phyloP scores from a whole-genome alignment of 164 flowering plant species.

The Pachysandra terminalis region DNA sequence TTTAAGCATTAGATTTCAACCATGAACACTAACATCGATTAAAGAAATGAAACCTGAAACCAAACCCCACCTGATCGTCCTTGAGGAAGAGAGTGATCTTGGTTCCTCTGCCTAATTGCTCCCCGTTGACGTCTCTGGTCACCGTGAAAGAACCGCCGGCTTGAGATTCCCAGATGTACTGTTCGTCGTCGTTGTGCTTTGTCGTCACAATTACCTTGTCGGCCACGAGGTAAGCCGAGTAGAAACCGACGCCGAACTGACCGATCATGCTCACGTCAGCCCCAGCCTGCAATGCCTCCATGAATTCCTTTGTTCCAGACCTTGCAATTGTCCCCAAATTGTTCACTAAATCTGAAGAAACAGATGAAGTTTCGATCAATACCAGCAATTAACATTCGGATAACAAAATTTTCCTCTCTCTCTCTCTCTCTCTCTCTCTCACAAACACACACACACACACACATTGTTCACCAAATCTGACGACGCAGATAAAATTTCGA shows the following conservation, averaged over 20 bases:
- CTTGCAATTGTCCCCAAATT: conserved; percentile 53
- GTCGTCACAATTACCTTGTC: conserved; percentile 50
- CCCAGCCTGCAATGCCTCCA: conserved; percentile 48
- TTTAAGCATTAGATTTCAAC: no score
- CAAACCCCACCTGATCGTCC: conserved; percentile 41
- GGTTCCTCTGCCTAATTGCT: conserved; percentile 42
- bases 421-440: no score
- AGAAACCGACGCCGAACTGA: conserved; percentile 52
- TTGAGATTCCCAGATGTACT: conserved; percentile 49
- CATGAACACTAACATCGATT: no score
- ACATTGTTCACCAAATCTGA: conserved; percentile 49
- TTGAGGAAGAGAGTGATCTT: conserved; percentile 47
- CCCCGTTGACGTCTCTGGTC: conserved; percentile 32
- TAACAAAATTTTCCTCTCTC: no score
- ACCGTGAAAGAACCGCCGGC: conserved; percentile 50
- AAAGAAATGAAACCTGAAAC: no score
- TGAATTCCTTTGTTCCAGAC: conserved; percentile 58
- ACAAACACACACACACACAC: no score
- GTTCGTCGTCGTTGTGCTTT: conserved; percentile 53
- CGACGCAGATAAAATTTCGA: background rate
- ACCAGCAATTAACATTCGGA: no score
- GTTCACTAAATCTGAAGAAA: conserved; percentile 40
- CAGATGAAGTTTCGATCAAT: no score
- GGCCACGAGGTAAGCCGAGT: conserved; percentile 47
- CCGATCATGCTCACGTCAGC: conserved; percentile 62